phyloP scores from a whole-genome alignment of 2,329 filamentous ascomycete species.

The Aspergillus fructus region DNA sequence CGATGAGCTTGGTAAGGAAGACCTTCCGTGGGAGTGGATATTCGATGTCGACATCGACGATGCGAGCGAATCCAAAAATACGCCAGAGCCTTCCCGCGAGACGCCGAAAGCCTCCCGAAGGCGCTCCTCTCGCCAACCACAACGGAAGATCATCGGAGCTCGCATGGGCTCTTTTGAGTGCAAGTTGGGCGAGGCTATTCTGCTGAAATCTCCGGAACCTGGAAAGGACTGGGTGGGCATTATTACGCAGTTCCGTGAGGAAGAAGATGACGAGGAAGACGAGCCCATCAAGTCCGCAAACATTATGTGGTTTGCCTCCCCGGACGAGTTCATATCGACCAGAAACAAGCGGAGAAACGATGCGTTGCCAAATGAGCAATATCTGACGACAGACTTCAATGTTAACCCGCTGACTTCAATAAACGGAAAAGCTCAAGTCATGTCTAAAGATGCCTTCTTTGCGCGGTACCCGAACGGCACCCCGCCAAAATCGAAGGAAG shows the following conservation, averaged over 20 bases:
- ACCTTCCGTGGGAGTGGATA: slow-evolving; percentile 77
- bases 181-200: slow-evolving; percentile 75
- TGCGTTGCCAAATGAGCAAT: slow-evolving; percentile 82
- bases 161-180: slow-evolving; percentile 80
- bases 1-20: slow-evolving; percentile 75
- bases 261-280: slow-evolving; percentile 61
- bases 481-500: slow-evolving; percentile 60
- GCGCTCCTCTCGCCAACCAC: slow-evolving; percentile 30
- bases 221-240: slow-evolving; percentile 92
- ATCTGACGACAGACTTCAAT: slow-evolving; percentile 85
- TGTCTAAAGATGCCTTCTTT: slow-evolving; percentile 70
- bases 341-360: slow-evolving; percentile 79
- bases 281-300: slow-evolving; percentile 66
- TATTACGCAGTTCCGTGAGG: slow-evolving; percentile 76
- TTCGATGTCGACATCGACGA: slow-evolving; percentile 49
- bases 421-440: slow-evolving; percentile 79
- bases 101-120: slow-evolving; percentile 27
- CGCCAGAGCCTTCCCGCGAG: slow-evolving; percentile 18
- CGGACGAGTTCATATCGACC: slow-evolving; percentile 83
- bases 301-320: slow-evolving; percentile 91
- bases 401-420: slow-evolving; percentile 83
- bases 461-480: slow-evolving; percentile 71
- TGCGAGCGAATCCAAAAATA: slow-evolving; percentile 17
- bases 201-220: slow-evolving; percentile 82
- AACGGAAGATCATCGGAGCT: slow-evolving; percentile 70